Conservation (phyloP, 2,329 filamentous ascomycete genomes). For the Rutstroemia sp. region DNA sequence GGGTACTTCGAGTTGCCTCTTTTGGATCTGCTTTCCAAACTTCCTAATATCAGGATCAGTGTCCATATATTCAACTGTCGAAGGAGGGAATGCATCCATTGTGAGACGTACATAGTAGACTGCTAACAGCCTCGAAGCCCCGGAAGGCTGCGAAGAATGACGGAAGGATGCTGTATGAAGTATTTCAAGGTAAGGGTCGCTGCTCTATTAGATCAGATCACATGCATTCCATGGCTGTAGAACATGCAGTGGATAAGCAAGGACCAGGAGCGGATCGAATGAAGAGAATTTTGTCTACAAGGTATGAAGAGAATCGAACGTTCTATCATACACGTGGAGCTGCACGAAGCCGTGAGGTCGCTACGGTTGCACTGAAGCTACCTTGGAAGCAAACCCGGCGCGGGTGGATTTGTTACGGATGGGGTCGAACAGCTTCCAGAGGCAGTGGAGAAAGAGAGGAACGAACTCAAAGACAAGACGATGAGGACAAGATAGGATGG, state of each 20-base stretch:
- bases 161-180: slow-evolving; percentile 8
- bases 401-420: neutral
- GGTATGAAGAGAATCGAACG: neutral
- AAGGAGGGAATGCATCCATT: neutral
- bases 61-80: slow-evolving; percentile 4
- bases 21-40: slow-evolving; percentile 99
- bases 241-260: slow-evolving; percentile 2
- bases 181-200: slow-evolving; percentile 12
- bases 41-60: slow-evolving; percentile 56
- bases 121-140: slow-evolving; percentile 23
- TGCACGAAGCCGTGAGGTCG: neutral
- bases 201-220: slow-evolving; percentile 19
- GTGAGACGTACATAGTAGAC: slow-evolving; percentile 28
- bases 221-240: slow-evolving; percentile 17
- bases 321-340: slow-evolving; percentile 5
- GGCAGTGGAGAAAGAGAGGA: no score
- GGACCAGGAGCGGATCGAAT: neutral
- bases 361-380: neutral
- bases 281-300: neutral
- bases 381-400: neutral
- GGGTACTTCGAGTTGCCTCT: slow-evolving; percentile 95
- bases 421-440: neutral
- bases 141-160: slow-evolving; percentile 18
- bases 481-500: no score
- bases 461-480: no score